Evolutionary conservation across 495 filamentous ascomycete genomes (phyloP), one percentile per base, ranked within the genome.

Genomic region (Tuber magnatum): DNA sequence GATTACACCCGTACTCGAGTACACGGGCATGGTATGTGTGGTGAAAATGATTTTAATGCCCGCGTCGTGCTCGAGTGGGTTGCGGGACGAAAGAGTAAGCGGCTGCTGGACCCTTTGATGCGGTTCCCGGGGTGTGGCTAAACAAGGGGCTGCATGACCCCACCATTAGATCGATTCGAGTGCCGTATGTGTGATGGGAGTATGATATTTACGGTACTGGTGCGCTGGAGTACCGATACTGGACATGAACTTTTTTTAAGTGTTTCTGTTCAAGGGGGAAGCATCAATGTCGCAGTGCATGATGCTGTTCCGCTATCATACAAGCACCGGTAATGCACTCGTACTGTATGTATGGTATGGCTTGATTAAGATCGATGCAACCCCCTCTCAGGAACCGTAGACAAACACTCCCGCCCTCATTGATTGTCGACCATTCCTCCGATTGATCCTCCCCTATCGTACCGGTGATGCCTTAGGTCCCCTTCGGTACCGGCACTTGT

Each of bases 71-170:
- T 61, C n/a, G 51, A 5, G n/a, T 32, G 51, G 51, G 51, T 61
- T 61, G 5, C 51, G 3, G 51, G 12, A 10, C 51, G 12, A 18
- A 35, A 32, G 5, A 35, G 18, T 32, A 8, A 65, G 16, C 16
- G 56, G 56, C 56, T 65, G 56, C 56, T 65, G 28, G 56, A 65
- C 56, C 56, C 56, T 65, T 65, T 65, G 28, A 65, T 65, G 56
- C 5, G 28, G n/a, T 32, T 65, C 56, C n/a, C 28, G 28, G n/a
- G n/a, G 48, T 12, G 48, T 56, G 48, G 48, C 1, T 56, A 56
- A 28, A 28, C 48, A 28, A 28, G 48, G 10, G 56, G 28, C 56
- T 65, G 56, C 56, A 32, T 32, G 56, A 65, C 56, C 56, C 56
- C 28, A 65, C 56, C 28, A 65, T 65, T 35, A 65, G 32, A 65